phyloP scores from a whole-genome alignment of 1,284 basidiomycete genomes.

The Puccinia triticina region DNA sequence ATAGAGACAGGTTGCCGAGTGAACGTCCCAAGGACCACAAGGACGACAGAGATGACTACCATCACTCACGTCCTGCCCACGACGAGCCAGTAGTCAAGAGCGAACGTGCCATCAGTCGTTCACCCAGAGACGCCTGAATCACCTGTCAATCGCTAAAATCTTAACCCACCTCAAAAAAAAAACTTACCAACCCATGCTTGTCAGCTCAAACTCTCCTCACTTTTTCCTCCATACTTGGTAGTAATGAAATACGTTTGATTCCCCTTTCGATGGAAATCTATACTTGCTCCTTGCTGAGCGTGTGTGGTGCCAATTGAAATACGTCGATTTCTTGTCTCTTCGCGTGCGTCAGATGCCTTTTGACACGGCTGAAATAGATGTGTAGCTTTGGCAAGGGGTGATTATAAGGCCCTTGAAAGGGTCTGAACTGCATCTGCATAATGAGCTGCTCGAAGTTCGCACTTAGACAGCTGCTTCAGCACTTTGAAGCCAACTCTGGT shows the following conservation, averaged over 20 bases:
- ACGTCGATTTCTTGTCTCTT: too few species aligned
- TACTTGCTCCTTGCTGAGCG: neutral
- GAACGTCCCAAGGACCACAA: constrained; percentile 40
- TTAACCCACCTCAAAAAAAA: neutral
- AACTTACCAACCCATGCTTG: neutral
- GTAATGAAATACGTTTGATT: constrained; percentile 23
- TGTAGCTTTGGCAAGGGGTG: too few species aligned
- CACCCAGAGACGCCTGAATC: constrained; percentile 28
- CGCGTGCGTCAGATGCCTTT: too few species aligned
- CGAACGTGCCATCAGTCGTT: constrained; percentile 37
- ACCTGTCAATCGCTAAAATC: neutral
- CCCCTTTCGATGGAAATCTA: neutral
- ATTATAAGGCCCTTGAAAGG: too few species aligned
- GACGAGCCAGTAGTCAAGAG: constrained; percentile 37
- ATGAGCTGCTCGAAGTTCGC: too few species aligned
- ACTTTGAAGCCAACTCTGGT: too few species aligned
- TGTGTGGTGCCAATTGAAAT: too few species aligned
- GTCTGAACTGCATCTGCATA: too few species aligned
- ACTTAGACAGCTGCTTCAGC: too few species aligned
- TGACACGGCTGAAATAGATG: too few species aligned
- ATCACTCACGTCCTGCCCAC: constrained; percentile 34
- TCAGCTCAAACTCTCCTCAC: neutral
- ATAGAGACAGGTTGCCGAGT: constrained; percentile 29
- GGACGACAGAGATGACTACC: constrained; percentile 49
- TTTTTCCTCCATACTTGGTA: neutral